Base-by-base conservation (phyloP, 176 grass and related monocot species). In the Poa pratensis region DNA sequence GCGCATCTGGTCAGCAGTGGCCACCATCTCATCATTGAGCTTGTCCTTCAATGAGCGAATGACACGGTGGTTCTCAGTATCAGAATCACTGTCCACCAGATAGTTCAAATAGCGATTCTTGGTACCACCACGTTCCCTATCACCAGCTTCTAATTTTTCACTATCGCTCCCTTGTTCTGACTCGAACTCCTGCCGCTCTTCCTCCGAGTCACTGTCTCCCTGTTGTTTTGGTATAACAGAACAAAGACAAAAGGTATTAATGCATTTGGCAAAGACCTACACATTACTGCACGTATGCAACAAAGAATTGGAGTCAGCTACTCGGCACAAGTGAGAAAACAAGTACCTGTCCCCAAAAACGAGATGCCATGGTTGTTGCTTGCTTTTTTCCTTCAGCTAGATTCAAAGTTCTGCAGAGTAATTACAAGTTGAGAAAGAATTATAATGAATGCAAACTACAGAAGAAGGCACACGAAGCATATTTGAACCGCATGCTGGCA, bases 151-250 rank as follows among this genome's bases (percentile, higher is more conserved):
- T 73, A 51, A 82, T 10, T 76, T 52, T 17, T 85, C 85, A 70
- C 83, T 90, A 40, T 87, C 84, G 0, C 80, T 90, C 19, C 75
- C 88, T 80, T 83, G 66, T 83, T 79, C 88, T 30, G 88, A 87
- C 75, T 83, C 57, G 5, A 83, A 24, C 34, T 78, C 83, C 49
- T 96, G 86, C 24, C 83, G 92, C 27, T 94, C 88, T 51, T 97
- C 95, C 42, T 97, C 92, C 0, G 95, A 87, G 17, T 97, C 95
- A 17, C 92, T 97, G 76, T 86, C 92, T 18, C 88, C 95, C 95
- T 94, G 90, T 74, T 75, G 62, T 63, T 63, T 71, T 7, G 28
- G 19, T 69, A 18, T 8, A 77, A 52, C 3, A 73, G 42, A 49
- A 49, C 42, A 2, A 79, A 77, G 46, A 15, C 79, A 76, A 11